Evolutionary conservation across 2,329 filamentous ascomycete species (phyloP).

Genomic region (Macrophomina pseudophaseolina): DNA sequence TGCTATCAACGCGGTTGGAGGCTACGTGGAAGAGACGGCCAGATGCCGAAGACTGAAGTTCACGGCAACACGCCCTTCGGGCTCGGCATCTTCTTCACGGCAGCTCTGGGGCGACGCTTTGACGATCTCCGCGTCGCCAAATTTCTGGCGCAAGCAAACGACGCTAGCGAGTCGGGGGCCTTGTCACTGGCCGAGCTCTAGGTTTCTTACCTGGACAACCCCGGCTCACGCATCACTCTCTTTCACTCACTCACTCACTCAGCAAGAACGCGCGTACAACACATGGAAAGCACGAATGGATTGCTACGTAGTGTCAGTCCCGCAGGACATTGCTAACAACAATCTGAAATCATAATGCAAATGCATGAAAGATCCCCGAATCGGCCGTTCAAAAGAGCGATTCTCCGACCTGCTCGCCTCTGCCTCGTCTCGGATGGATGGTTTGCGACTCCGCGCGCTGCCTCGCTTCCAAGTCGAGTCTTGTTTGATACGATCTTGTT

Average conservation of each 20-base stretch:
- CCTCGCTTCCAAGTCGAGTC: conserved; percentile 22
- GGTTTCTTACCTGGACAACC: background rate
- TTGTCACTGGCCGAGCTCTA: background rate
- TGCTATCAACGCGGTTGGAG: background rate
- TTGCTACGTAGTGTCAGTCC: conserved; percentile 20
- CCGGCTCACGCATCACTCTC: background rate
- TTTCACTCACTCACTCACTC: background rate
- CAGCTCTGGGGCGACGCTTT: background rate
- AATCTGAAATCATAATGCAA: conserved; percentile 27
- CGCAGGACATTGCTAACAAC: conserved; percentile 16
- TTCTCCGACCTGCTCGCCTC: conserved; percentile 23
- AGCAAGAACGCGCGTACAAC: background rate
- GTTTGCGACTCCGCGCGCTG: conserved; percentile 16
- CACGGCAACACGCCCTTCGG: conserved; percentile 3
- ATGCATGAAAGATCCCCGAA: conserved; percentile 24
- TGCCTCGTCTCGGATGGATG: conserved; percentile 21
- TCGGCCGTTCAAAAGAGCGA: conserved; percentile 21
- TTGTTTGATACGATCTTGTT: conserved; percentile 14
- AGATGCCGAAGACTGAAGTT: background rate
- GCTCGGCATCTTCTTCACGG: background rate
- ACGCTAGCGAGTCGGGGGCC: conserved; percentile 12
- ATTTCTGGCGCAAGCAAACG: conserved; percentile 13
- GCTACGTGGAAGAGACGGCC: background rate
- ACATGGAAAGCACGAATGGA: conserved; percentile 1
- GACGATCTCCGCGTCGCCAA: conserved; percentile 20